These are phyloP conservation scores for Yamadazyma pseudoaaseri DNA, from an alignment of 1,139 yeast species.

Conservation along the genomic window DNA sequence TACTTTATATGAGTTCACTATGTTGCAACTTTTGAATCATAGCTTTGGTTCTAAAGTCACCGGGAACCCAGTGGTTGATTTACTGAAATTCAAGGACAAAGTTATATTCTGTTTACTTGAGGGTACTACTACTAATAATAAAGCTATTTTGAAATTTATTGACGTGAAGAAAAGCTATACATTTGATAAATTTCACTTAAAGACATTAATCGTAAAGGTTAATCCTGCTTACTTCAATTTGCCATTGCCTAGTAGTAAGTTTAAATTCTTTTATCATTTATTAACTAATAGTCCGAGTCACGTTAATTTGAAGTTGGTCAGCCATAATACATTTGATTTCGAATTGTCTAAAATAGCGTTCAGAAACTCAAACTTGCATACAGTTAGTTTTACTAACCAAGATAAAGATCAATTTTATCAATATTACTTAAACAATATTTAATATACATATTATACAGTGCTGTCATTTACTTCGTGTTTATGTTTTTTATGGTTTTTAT, in stretches of 20 bases:
- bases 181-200: conserved; percentile 28
- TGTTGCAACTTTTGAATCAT: conserved; percentile 33
- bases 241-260: conserved; percentile 28
- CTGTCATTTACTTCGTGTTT: neutral
- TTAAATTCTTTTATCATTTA: conserved; percentile 25
- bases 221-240: conserved; percentile 34
- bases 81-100: conserved; percentile 25
- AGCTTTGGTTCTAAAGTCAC: conserved; percentile 23
- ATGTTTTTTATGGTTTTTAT: conserved; percentile 5
- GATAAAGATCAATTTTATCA: conserved; percentile 33
- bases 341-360: conserved; percentile 18
- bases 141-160: conserved; percentile 51
- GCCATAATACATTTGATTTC: conserved; percentile 19
- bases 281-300: conserved; percentile 22
- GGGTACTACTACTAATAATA: conserved; percentile 71
- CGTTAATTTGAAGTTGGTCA: conserved; percentile 26
- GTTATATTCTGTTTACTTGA: conserved; percentile 57
- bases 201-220: conserved; percentile 44
- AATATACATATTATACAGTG: neutral
- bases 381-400: conserved; percentile 26
- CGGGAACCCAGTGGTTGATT: conserved; percentile 19
- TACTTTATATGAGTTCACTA: conserved; percentile 30
- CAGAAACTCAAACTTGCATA: conserved; percentile 28
- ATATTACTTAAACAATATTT: conserved; percentile 25
- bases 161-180: conserved; percentile 16